These are phyloP conservation scores for Hypoxylon trugodes DNA, from an alignment of 495 filamentous ascomycete genomes.

Conservation along the genomic window DNA sequence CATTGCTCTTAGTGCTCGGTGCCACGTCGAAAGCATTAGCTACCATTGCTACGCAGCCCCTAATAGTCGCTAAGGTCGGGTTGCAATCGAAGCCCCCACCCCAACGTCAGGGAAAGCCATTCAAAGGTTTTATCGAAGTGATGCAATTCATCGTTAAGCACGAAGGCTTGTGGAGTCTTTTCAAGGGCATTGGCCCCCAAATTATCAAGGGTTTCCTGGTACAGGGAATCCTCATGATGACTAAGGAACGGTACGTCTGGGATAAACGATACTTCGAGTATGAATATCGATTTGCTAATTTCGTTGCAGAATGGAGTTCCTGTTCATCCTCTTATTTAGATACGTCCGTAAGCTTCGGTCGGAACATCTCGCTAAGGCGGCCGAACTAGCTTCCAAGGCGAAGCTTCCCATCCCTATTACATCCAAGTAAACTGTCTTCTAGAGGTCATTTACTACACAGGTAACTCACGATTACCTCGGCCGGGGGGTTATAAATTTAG, in stretches of 20 bases:
- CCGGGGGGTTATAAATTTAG: background rate
- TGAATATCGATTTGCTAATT: conserved; percentile 28
- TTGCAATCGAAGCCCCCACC: conserved; percentile 92
- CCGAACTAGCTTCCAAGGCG: conserved; percentile 63
- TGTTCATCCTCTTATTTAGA: conserved; percentile 87
- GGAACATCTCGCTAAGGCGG: conserved; percentile 74
- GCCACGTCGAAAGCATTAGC: conserved; percentile 93
- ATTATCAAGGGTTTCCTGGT: conserved; percentile 92
- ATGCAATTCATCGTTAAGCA: conserved; percentile 92
- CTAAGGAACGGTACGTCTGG: conserved; percentile 84
- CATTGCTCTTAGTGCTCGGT: conserved; percentile 72
- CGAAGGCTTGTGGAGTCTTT: conserved; percentile 82
- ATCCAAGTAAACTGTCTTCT: conserved; percentile 49
- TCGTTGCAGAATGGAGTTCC: conserved; percentile 77
- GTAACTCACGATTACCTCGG: background rate
- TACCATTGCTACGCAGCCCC: conserved; percentile 90
- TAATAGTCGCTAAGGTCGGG: conserved; percentile 98
- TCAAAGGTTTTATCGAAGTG: conserved; percentile 93
- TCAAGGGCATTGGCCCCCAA: conserved; percentile 97
- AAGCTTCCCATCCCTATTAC: conserved; percentile 57
- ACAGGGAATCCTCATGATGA: conserved; percentile 98
- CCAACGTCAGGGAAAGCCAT: conserved; percentile 84
- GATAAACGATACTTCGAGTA: background rate
- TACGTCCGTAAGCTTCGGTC: conserved; percentile 76
- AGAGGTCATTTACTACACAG: conserved; percentile 2